A percentile compares a stretch with the other conserved stretches of the same genome.
These are phyloP conservation scores for Fagus sylvatica DNA, from an alignment of 306 rosid species.

Conservation along the genomic window DNA sequence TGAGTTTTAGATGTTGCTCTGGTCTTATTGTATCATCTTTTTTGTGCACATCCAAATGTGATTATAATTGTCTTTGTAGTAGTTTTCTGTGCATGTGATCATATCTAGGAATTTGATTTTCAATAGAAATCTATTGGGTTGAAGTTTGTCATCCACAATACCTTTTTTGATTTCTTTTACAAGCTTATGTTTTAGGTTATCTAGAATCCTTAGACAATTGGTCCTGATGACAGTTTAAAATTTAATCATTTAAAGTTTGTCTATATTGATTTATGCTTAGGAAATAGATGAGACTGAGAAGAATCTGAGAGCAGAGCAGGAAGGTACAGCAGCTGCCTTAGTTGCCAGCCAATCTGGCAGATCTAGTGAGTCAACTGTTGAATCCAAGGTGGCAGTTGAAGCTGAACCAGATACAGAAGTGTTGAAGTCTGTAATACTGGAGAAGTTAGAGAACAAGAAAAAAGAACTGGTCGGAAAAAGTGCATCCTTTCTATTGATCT, in stretches of 20 bases:
- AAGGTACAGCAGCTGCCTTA: conserved; percentile 36
- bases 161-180: background rate
- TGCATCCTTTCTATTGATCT: conserved; percentile 19
- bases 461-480: conserved; percentile 62
- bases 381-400: conserved; percentile 28
- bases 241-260: conserved; percentile 5
- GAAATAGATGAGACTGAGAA: conserved; percentile 68
- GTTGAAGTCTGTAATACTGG: conserved; percentile 40
- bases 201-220: background rate
- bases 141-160: background rate
- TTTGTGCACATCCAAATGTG: background rate
- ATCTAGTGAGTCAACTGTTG: conserved; percentile 39
- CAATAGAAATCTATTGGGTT: background rate
- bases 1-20: background rate
- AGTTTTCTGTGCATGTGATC: background rate
- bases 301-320: conserved; percentile 53
- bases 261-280: conserved; percentile 35
- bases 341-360: conserved; percentile 28
- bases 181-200: background rate
- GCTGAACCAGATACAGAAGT: conserved; percentile 46
- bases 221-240: background rate
- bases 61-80: background rate
- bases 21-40: background rate
- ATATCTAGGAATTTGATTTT: background rate
- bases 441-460: conserved; percentile 70